Evolutionary conservation across 2,329 filamentous ascomycete species (phyloP).

Genomic region (Paraphoma sp.): DNA sequence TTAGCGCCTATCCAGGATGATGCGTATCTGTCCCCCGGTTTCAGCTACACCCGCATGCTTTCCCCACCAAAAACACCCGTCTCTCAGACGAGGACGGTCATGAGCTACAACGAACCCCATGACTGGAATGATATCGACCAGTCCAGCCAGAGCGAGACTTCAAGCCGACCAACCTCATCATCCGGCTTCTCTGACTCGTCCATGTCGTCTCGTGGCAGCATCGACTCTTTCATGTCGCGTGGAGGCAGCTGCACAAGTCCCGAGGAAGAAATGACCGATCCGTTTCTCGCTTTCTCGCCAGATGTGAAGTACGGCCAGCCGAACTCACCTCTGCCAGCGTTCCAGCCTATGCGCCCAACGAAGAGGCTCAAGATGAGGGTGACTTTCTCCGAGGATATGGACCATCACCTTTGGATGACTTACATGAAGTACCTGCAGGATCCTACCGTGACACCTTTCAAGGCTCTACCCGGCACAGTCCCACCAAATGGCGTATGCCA

Average conservation of each 20-base stretch:
- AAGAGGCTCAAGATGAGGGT: constrained; percentile 54
- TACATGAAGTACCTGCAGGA: constrained; percentile 71
- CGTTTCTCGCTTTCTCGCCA: constrained; percentile 57
- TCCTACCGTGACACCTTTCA: constrained; percentile 71
- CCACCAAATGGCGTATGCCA: constrained; percentile 70
- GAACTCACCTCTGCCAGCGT: constrained; percentile 39
- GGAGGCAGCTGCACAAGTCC: constrained; percentile 67
- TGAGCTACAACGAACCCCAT: constrained; percentile 33
- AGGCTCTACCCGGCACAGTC: constrained; percentile 68
- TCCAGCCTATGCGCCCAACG: constrained; percentile 30
- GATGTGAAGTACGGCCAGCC: constrained; percentile 33
- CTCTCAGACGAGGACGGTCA: constrained; percentile 46
- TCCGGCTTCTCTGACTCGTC: constrained; percentile 69
- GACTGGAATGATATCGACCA: constrained; percentile 43
- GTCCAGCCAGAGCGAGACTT: constrained; percentile 48
- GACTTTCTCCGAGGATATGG: constrained; percentile 68
- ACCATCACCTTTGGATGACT: constrained; percentile 70
- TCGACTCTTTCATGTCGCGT: constrained; percentile 62
- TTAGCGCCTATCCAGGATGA: constrained; percentile 37
- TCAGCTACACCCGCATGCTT: constrained; percentile 45
- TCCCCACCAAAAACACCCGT: constrained; percentile 59
- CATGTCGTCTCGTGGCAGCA: constrained; percentile 64
- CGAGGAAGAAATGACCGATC: constrained; percentile 64
- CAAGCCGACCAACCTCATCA: constrained; percentile 63
- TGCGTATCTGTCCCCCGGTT: constrained; percentile 52